A percentile compares a stretch with the other conserved stretches of the same genome.
Conservation (phyloP, 2,329 filamentous ascomycete genomes). For the Trichoderma gracile region DNA sequence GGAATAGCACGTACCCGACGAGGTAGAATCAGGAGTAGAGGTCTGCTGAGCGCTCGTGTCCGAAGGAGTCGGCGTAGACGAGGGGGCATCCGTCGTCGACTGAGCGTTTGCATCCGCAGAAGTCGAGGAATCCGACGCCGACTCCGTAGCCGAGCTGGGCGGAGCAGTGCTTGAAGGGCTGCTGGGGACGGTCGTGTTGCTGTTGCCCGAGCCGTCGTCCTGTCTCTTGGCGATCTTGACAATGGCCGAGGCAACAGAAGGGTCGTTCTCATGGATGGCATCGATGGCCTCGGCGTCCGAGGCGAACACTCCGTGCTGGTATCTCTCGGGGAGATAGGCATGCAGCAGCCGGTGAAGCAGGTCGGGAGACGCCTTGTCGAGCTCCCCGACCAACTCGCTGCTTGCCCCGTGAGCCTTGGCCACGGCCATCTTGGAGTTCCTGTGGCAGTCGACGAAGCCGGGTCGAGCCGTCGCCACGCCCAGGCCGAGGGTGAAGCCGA, state of each 20-base stretch:
- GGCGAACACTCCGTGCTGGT: slow-evolving; percentile 67
- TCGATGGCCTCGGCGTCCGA: slow-evolving; percentile 65
- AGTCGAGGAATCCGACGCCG: background rate
- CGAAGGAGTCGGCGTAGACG: background rate
- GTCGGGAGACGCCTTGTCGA: slow-evolving; percentile 58
- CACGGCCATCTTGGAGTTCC: slow-evolving; percentile 12
- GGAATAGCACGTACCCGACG: background rate
- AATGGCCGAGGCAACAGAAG: slow-evolving; percentile 62
- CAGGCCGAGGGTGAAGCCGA: slow-evolving; percentile 35
- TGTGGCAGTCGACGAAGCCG: slow-evolving; percentile 13
- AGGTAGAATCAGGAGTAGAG: background rate
- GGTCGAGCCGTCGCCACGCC: slow-evolving; percentile 29
- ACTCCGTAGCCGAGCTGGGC: background rate
- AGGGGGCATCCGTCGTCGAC: background rate
- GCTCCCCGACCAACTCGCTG: slow-evolving; percentile 25
- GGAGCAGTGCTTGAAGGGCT: slow-evolving; percentile 26
- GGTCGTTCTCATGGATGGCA: slow-evolving; percentile 61
- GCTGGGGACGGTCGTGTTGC: slow-evolving; percentile 9
- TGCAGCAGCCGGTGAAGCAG: slow-evolving; percentile 68
- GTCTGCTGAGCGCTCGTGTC: background rate
- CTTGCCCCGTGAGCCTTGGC: slow-evolving; percentile 34
- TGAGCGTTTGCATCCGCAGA: background rate
- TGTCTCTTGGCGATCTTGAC: slow-evolving; percentile 65
- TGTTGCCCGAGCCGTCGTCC: slow-evolving; percentile 43
- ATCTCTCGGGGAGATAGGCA: slow-evolving; percentile 61